Evolutionary conservation across 805 yeast species (phyloP), one percentile per base, ranked within the genome.

Genomic region (Blastobotrys attinorum): DNA sequence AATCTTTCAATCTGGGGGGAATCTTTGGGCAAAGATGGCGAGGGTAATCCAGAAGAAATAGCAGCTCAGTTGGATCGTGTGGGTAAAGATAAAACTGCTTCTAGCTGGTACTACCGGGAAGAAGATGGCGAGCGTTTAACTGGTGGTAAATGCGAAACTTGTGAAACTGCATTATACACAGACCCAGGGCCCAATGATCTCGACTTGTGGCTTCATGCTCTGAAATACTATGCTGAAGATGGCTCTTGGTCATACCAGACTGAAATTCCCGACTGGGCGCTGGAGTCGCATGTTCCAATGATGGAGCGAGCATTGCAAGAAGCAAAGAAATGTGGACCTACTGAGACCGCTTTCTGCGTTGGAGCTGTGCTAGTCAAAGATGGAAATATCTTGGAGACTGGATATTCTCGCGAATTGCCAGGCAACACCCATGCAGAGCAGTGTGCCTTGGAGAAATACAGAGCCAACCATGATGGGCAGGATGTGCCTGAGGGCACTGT

Each of bases 361-460:
- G 98, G 98, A 4, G 94, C 96, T 0, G 79, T 87, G 0, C 66
- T 92, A 3, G 90, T 78, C 0, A 64, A 72, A 44, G 82, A 83
- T 31, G 73, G 72, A 18, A 56, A 73, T 42, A 67, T 90, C 0
- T 59, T 92, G n/a, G 71, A 83, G 5, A 78, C 85, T 0, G 98
- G 98, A 0, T 87, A 76, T 57, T 86, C 97, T 0, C 71, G 97
- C 43, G 98, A 92, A 61, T 66, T 89, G 2, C 84, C 82, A 16
- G 98, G 97, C 0, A 92, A 90, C 62, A 90, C 98, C 0, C 98
- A 90, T 61, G 98, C 98, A 3, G 98, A 92, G 57, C 96, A 92
- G 60, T 83, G 94, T 67, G 96, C 96, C 0, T 59, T 92, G 45
- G 83, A 79, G 25, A 92, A 92, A 61, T 82, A 80, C 53, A 52